Evolutionary conservation across 169 alveolate genomes (phyloP).

Genomic region (Cyclospora cayetanensis): DNA sequence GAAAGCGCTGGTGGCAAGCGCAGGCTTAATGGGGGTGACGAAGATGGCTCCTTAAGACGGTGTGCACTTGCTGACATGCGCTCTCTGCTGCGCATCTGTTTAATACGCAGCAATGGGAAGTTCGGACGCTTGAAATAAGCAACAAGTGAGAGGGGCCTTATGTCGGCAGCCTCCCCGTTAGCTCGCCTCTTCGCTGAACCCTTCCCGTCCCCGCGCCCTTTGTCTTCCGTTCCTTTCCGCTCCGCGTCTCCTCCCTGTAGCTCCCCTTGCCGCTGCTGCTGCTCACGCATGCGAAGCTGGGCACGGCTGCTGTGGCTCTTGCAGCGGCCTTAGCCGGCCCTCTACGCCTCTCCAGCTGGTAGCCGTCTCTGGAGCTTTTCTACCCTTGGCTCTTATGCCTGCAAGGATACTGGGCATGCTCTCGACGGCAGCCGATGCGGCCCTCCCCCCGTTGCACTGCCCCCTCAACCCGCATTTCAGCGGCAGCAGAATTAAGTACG

Average conservation of each 20-base stretch:
- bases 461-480: not conserved
- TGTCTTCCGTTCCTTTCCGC: not conserved
- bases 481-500: slow-evolving; percentile 31
- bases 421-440: slow-evolving; percentile 34
- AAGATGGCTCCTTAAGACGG: no score
- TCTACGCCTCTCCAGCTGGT: not conserved
- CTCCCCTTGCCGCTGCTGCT: slow-evolving; percentile 41
- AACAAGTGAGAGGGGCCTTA: not conserved
- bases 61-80: no score
- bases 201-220: not conserved
- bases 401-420: not conserved
- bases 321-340: slow-evolving; percentile 33
- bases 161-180: not conserved
- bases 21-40: no score
- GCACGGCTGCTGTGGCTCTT: not conserved
- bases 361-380: not conserved
- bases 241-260: not conserved
- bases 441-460: not conserved
- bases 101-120: slow-evolving; percentile 38
- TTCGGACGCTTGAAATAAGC: slow-evolving; percentile 13
- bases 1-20: no score
- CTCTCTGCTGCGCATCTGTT: no score
- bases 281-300: not conserved
- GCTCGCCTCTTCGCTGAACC: not conserved
- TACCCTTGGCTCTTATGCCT: not conserved